phyloP scores from a whole-genome alignment of 768 basidiomycete genomes.

The Mycena rebaudengoi region DNA sequence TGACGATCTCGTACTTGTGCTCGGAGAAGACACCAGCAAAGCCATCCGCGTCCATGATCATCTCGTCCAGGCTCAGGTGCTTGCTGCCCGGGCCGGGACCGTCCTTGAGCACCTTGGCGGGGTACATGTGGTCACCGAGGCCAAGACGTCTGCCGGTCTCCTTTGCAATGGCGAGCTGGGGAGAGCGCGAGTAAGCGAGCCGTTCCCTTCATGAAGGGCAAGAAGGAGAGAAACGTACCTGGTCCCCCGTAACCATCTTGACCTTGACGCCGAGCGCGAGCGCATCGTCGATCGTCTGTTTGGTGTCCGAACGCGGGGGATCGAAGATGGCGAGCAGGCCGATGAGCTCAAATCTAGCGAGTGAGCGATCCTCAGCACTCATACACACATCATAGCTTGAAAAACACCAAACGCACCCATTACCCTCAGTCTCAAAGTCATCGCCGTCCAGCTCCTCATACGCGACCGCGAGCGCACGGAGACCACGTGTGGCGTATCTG shows the following conservation, averaged over 20 bases:
- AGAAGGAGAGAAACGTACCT: slow-evolving; percentile 36
- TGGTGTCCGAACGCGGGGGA: slow-evolving; percentile 95
- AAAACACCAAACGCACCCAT: too few species aligned
- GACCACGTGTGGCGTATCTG: too few species aligned
- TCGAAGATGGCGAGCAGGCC: slow-evolving; percentile 97
- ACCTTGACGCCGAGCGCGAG: slow-evolving; percentile 93
- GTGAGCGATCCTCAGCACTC: too few species aligned
- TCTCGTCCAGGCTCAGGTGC: slow-evolving; percentile 86
- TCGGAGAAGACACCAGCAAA: slow-evolving; percentile 98
- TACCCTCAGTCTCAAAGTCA: slow-evolving; percentile 85
- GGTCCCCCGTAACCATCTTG: slow-evolving; percentile 99
- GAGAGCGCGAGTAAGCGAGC: too few species aligned
- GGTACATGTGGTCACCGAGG: slow-evolving; percentile 98
- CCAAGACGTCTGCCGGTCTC: slow-evolving; percentile 97
- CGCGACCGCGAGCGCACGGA: slow-evolving; percentile 93
- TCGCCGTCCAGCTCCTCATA: slow-evolving; percentile 90
- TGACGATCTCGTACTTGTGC: slow-evolving; percentile 99
- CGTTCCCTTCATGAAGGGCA: neutral
- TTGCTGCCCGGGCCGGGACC: slow-evolving; percentile 86
- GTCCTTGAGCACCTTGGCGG: slow-evolving; percentile 95
- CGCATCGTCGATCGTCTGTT: slow-evolving; percentile 98
- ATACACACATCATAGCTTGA: too few species aligned
- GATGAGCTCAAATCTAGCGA: slow-evolving; percentile 96
- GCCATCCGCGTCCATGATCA: slow-evolving; percentile 99
- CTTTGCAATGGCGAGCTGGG: slow-evolving; percentile 91